phyloP scores from a whole-genome alignment of 352 stramenopile genomes.

The Phytophthora palmivora region DNA sequence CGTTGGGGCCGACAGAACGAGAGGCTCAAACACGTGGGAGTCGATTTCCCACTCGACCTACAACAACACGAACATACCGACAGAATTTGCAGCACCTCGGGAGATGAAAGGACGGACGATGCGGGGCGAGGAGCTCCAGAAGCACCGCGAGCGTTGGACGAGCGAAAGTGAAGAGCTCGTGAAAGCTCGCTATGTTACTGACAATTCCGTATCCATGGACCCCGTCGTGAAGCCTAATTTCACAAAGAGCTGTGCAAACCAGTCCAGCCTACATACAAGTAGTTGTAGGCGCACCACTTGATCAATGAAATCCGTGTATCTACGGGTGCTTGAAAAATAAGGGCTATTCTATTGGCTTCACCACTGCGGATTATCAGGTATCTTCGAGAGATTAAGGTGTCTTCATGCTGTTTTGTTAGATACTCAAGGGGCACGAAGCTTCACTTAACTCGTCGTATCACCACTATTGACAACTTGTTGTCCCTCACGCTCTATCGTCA shows the following conservation, averaged over 20 bases:
- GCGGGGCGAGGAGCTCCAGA: conserved; percentile 57
- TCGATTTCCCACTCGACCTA: conserved; percentile 66
- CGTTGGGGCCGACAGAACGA: conserved; percentile 69
- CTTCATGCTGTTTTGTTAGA: conserved; percentile 3
- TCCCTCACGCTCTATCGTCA: conserved; percentile 32
- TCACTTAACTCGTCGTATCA: conserved; percentile 2
- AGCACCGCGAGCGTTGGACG: conserved; percentile 71
- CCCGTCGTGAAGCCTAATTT: conserved; percentile 56
- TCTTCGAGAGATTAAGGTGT: not conserved
- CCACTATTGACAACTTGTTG: conserved; percentile 30
- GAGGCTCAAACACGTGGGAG: conserved; percentile 53
- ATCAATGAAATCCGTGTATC: no score
- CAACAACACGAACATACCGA: conserved; percentile 60
- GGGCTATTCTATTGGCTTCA: conserved; percentile 29
- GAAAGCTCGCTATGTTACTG: conserved; percentile 65
- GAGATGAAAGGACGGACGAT: conserved; percentile 61
- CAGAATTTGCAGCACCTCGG: conserved; percentile 70
- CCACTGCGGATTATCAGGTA: no score
- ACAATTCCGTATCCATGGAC: conserved; percentile 55
- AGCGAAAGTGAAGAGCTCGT: conserved; percentile 62
- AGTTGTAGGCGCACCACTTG: conserved; percentile 5
- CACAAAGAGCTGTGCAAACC: conserved; percentile 68
- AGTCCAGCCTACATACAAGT: conserved; percentile 60
- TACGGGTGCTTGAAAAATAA: conserved; percentile 20
- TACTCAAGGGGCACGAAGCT: conserved; percentile 1